A percentile compares a stretch with the other conserved stretches of the same genome.
Conservation (phyloP, 2,329 filamentous ascomycete genomes). For the Aspergillus sergii region DNA sequence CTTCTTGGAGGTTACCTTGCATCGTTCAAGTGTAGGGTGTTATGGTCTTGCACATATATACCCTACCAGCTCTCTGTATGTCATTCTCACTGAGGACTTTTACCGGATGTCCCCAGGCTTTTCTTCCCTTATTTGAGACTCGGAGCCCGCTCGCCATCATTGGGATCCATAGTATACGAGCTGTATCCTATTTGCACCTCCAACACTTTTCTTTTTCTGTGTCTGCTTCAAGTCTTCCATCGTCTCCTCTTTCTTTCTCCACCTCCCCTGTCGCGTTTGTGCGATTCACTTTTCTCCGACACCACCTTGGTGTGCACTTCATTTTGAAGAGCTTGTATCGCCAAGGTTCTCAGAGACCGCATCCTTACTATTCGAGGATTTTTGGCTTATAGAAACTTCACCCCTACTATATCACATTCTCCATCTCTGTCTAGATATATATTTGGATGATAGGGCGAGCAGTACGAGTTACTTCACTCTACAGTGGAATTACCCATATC, state of each 20-base stretch:
- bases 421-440: neutral
- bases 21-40: conserved; percentile 18
- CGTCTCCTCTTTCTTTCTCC: neutral
- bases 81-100: conserved; percentile 11
- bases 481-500: neutral
- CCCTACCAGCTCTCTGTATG: conserved; percentile 21
- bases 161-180: neutral
- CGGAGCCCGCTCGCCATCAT: neutral
- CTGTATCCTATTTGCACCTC: conserved; percentile 14
- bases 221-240: neutral
- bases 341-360: neutral
- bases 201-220: conserved; percentile 6
- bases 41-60: conserved; percentile 34
- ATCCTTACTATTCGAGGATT: neutral
- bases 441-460: neutral
- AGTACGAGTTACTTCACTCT: neutral
- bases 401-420: neutral
- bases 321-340: neutral
- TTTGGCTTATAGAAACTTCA: neutral
- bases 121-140: neutral
- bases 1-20: conserved; percentile 23
- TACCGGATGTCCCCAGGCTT: neutral
- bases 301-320: neutral
- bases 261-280: neutral
- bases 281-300: neutral